Conservation (phyloP, 148 eudicot genomes). For the Rhododendron griersonianum region DNA sequence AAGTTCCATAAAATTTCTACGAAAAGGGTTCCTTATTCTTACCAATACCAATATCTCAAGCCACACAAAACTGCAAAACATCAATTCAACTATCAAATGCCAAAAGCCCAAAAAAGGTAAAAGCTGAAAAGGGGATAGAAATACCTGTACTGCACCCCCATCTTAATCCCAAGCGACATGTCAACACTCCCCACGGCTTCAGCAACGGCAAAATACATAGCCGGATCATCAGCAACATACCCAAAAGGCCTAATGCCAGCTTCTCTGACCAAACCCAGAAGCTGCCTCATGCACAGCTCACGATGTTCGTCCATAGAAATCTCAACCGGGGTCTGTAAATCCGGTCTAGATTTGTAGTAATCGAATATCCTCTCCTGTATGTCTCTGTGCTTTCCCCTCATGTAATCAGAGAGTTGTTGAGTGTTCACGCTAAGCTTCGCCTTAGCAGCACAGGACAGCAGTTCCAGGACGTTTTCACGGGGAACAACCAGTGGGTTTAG, state of each 20-base stretch:
- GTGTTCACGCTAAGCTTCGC: slow-evolving; percentile 38
- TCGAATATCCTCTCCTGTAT: slow-evolving; percentile 56
- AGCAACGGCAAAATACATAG: slow-evolving; percentile 64
- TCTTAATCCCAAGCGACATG: slow-evolving; percentile 80
- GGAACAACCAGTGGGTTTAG: slow-evolving; percentile 17
- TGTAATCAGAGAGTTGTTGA: slow-evolving; percentile 40
- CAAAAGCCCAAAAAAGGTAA: background rate
- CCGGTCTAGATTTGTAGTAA: slow-evolving; percentile 54
- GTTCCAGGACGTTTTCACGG: slow-evolving; percentile 6
- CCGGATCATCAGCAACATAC: slow-evolving; percentile 67
- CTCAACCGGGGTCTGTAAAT: slow-evolving; percentile 75
- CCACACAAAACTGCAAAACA: background rate
- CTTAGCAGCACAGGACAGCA: slow-evolving; percentile 35
- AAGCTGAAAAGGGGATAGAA: background rate
- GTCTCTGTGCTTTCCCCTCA: slow-evolving; percentile 83
- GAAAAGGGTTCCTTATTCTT: background rate
- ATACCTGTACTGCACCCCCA: slow-evolving; percentile 90
- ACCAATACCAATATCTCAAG: background rate
- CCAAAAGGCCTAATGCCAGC: slow-evolving; percentile 60
- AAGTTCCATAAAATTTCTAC: background rate
- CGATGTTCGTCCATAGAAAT: slow-evolving; percentile 71
- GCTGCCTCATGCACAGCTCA: slow-evolving; percentile 66
- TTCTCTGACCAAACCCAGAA: slow-evolving; percentile 59
- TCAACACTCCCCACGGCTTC: slow-evolving; percentile 89
- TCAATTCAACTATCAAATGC: background rate